These are phyloP conservation scores for Salix arbutifolia DNA, from an alignment of 345 rosid genomes.

Conservation along the genomic window DNA sequence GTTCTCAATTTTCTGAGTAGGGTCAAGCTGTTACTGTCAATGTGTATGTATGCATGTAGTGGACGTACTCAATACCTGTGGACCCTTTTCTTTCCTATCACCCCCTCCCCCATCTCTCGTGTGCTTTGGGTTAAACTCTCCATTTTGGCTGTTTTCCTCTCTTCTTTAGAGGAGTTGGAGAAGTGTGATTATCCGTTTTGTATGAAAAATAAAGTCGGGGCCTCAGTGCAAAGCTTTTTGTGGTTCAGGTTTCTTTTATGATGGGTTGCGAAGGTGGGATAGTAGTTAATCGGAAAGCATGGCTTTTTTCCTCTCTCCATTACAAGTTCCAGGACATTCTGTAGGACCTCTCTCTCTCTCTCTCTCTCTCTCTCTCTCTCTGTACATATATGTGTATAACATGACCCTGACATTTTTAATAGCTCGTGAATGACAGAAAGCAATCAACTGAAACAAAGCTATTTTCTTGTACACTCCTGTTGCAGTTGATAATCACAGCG, in stretches of 20 bases:
- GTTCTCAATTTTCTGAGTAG: conserved; percentile 38
- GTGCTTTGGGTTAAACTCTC: conserved; percentile 23
- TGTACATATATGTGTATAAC: neutral
- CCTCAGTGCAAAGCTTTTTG: conserved; percentile 14
- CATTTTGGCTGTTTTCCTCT: conserved; percentile 25
- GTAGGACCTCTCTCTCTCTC: neutral
- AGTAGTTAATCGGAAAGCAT: neutral
- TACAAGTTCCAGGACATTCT: neutral
- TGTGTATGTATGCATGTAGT: conserved; percentile 33
- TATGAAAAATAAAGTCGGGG: conserved; percentile 33
- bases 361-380: too few species aligned
- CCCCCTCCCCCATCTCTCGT: neutral
- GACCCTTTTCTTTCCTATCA: conserved; percentile 7
- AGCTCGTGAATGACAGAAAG: neutral
- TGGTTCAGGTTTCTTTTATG: conserved; percentile 1
- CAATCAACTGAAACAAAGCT: neutral
- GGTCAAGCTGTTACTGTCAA: conserved; percentile 16
- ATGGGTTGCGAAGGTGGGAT: conserved; percentile 1
- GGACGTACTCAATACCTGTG: conserved; percentile 21
- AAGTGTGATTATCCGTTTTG: conserved; percentile 31
- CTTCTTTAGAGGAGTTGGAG: conserved; percentile 24
- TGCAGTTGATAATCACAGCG: neutral
- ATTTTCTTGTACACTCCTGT: too few species aligned
- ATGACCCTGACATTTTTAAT: neutral
- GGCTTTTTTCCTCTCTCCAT: too few species aligned